phyloP scores from a whole-genome alignment of 768 basidiomycete species.

The Pleurotus djamor region DNA sequence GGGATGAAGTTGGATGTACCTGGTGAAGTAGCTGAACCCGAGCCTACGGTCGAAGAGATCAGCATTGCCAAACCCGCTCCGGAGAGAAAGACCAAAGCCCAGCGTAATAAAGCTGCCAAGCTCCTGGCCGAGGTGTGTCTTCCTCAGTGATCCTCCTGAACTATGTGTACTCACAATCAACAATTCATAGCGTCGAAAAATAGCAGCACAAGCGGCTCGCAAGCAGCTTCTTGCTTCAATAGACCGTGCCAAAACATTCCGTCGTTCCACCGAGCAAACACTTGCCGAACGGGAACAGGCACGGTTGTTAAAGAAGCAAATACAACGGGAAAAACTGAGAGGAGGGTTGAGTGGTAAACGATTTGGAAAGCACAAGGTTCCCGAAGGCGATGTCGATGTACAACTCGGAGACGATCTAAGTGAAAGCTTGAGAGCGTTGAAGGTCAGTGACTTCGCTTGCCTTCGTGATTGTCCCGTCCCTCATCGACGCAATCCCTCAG shows the following conservation, averaged over 20 bases:
- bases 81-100: slow-evolving; percentile 41
- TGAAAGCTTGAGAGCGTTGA: slow-evolving; percentile 79
- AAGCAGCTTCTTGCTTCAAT: slow-evolving; percentile 66
- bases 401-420: slow-evolving; percentile 90
- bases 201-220: slow-evolving; percentile 54
- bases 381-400: slow-evolving; percentile 69
- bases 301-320: slow-evolving; percentile 13
- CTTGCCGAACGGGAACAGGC: slow-evolving; percentile 39
- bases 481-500: slow-evolving; percentile 33
- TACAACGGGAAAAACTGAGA: slow-evolving; percentile 50
- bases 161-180: not conserved
- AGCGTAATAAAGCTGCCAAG: slow-evolving; percentile 66
- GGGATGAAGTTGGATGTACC: slow-evolving; percentile 65
- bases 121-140: slow-evolving; percentile 59
- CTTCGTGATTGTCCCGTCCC: not conserved
- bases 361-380: slow-evolving; percentile 79
- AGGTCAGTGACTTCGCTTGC: slow-evolving; percentile 51
- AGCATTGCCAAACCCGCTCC: slow-evolving; percentile 35
- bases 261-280: slow-evolving; percentile 34
- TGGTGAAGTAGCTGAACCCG: slow-evolving; percentile 36
- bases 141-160: not conserved
- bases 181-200: slow-evolving; percentile 53
- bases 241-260: slow-evolving; percentile 49
- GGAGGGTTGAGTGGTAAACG: slow-evolving; percentile 70
- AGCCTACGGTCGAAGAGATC: slow-evolving; percentile 23